These are phyloP conservation scores for Thelonectria discophora DNA, from an alignment of 2,329 filamentous ascomycete genomes.

Conservation along the genomic window DNA sequence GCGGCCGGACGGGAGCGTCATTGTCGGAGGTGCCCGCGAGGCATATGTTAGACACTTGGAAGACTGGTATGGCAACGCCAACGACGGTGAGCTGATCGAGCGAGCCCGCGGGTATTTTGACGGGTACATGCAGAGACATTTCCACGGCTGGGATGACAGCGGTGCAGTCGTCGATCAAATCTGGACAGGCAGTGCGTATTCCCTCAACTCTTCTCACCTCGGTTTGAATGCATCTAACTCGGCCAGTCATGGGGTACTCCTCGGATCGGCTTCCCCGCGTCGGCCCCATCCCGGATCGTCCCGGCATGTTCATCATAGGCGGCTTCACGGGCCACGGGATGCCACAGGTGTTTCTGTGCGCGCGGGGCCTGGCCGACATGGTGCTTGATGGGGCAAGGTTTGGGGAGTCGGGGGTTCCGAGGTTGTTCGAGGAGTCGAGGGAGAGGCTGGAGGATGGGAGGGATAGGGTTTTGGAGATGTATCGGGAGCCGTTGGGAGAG, in stretches of 20 bases:
- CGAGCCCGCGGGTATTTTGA: background rate
- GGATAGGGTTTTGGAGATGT: conserved; percentile 6
- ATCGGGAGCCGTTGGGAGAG: background rate
- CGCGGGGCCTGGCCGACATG: conserved; percentile 54
- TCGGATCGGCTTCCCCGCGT: conserved; percentile 55
- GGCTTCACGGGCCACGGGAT: conserved; percentile 64
- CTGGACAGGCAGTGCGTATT: conserved; percentile 54
- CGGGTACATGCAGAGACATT: conserved; percentile 15
- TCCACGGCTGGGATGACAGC: conserved; percentile 13
- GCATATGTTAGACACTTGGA: background rate
- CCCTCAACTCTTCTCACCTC: too few species aligned
- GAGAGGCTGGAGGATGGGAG: conserved; percentile 36
- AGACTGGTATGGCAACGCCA: conserved; percentile 15
- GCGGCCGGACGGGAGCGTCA: conserved; percentile 13
- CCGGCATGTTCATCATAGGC: conserved; percentile 54
- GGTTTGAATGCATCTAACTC: too few species aligned
- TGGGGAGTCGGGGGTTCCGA: conserved; percentile 49
- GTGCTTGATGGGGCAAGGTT: conserved; percentile 43
- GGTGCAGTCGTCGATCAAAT: conserved; percentile 36
- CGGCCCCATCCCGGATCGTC: conserved; percentile 50
- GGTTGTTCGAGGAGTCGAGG: conserved; percentile 46
- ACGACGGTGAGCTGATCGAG: conserved; percentile 10
- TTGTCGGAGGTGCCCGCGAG: conserved; percentile 18
- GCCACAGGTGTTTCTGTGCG: conserved; percentile 54
- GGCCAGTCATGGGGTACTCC: conserved; percentile 53